Evolutionary conservation across 2,329 filamentous ascomycete genomes (phyloP).

Genomic region (Ascocoryne sarcoides): DNA sequence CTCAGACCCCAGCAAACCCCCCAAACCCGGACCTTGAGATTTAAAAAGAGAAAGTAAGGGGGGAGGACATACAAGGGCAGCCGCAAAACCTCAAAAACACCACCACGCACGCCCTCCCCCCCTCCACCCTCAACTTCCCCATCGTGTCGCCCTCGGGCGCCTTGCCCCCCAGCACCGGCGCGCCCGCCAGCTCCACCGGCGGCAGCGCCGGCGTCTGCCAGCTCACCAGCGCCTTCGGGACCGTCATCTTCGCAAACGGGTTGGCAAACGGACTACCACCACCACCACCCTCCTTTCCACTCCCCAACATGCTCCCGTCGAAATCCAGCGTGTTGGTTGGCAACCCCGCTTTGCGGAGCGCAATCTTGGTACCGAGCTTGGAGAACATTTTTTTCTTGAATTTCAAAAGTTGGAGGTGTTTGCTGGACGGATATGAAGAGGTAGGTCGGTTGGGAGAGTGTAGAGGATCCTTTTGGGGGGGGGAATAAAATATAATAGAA

Average conservation of each 20-base stretch:
- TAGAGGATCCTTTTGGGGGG: too few relatives aligned
- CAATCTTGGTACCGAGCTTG: slow-evolving; percentile 26
- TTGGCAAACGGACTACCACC: slow-evolving; percentile 19
- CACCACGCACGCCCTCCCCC: slow-evolving; percentile 49
- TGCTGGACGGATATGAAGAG: too few relatives aligned
- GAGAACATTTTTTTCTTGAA: slow-evolving; percentile 19
- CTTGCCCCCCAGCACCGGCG: slow-evolving; percentile 18
- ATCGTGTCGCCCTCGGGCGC: slow-evolving; percentile 22
- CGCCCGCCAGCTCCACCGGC: slow-evolving; percentile 18
- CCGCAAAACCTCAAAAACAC: slow-evolving; percentile 65
- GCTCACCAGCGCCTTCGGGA: slow-evolving; percentile 23
- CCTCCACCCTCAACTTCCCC: slow-evolving; percentile 27
- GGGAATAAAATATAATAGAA: too few relatives aligned
- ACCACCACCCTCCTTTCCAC: slow-evolving; percentile 12
- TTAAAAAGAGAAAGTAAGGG: background rate
- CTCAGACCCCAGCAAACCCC: too few relatives aligned
- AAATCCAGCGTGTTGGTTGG: slow-evolving; percentile 18
- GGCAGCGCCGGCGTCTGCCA: slow-evolving; percentile 25
- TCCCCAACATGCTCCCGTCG: background rate
- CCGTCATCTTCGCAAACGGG: slow-evolving; percentile 22
- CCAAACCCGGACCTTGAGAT: too few relatives aligned
- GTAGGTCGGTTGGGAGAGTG: too few relatives aligned
- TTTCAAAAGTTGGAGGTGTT: background rate
- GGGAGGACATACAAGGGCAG: slow-evolving; percentile 54
- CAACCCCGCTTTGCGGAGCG: slow-evolving; percentile 26